phyloP scores from a whole-genome alignment of 2,329 filamentous ascomycete genomes.

The Hymenoscyphus scutula region DNA sequence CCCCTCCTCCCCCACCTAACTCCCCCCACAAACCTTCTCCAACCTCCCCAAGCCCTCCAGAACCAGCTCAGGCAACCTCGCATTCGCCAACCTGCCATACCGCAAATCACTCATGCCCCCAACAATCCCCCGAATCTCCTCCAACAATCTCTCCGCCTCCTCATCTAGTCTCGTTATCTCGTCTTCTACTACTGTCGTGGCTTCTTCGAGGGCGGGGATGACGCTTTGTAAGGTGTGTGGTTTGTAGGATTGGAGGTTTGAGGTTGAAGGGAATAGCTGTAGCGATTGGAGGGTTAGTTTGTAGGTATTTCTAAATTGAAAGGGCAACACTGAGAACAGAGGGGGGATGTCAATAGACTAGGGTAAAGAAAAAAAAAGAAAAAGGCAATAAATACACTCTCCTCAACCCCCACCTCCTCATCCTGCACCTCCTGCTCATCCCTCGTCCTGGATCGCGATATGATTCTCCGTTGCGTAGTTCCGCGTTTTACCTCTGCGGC shows the following conservation, averaged over 20 bases:
- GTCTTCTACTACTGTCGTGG: conserved; percentile 61
- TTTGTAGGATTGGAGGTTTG: conserved; percentile 44
- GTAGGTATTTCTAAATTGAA: no score
- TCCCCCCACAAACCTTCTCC: conserved; percentile 40
- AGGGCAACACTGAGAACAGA: no score
- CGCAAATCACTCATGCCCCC: conserved; percentile 77
- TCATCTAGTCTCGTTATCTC: conserved; percentile 65
- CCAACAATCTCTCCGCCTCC: conserved; percentile 59
- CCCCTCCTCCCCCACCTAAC: no score
- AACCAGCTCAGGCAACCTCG: conserved; percentile 62
- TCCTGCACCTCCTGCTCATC: conserved; percentile 56
- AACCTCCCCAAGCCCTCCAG: conserved; percentile 64
- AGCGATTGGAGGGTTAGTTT: conserved; percentile 24
- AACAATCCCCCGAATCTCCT: conserved; percentile 62
- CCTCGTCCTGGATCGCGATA: conserved; percentile 52
- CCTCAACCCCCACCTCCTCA: conserved; percentile 62
- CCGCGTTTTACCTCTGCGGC: conserved; percentile 62
- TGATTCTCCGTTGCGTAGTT: conserved; percentile 55
- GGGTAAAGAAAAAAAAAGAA: no score
- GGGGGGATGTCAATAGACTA: no score
- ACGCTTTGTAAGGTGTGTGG: conserved; percentile 63
- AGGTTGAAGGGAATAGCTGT: conserved; percentile 58
- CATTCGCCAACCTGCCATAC: conserved; percentile 71
- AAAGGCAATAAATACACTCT: conserved; percentile 44
- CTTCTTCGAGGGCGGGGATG: conserved; percentile 66